phyloP scores from a whole-genome alignment of 1,284 basidiomycete genomes.

The Ceratobasidium sp. region DNA sequence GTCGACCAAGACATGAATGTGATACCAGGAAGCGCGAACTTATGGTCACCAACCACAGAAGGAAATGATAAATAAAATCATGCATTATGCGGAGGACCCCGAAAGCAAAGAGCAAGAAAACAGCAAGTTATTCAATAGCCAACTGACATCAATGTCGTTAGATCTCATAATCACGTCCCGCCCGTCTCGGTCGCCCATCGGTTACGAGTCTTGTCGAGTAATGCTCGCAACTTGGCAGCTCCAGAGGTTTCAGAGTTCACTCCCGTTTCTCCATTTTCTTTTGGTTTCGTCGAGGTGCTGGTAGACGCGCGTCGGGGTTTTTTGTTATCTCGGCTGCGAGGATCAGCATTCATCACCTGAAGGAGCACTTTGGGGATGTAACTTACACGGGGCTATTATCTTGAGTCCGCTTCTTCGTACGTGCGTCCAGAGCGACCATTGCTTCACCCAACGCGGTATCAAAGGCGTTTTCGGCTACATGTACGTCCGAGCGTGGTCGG shows the following conservation, averaged over 20 bases:
- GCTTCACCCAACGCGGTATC: slow-evolving; percentile 19
- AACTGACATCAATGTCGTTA: background rate
- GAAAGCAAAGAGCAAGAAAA: slow-evolving; percentile 9
- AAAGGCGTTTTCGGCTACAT: slow-evolving; percentile 18
- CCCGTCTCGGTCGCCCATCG: slow-evolving; percentile 33
- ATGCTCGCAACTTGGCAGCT: slow-evolving; percentile 34
- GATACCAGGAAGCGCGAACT: background rate
- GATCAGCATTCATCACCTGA: background rate
- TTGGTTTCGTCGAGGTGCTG: background rate
- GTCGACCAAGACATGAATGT: too few relatives aligned
- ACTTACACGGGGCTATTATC: slow-evolving; percentile 34
- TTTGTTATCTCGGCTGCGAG: slow-evolving; percentile 30
- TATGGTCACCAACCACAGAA: background rate
- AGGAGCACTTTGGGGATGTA: background rate
- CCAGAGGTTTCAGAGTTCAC: slow-evolving; percentile 22
- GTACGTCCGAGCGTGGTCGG: slow-evolving; percentile 24
- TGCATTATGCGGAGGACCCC: background rate
- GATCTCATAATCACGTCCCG: slow-evolving; percentile 19
- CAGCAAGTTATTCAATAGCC: background rate
- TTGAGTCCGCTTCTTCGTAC: slow-evolving; percentile 32
- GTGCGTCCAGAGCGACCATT: slow-evolving; percentile 26
- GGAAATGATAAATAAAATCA: background rate
- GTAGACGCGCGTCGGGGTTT: slow-evolving; percentile 14
- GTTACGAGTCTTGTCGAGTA: slow-evolving; percentile 40
- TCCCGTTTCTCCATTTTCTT: slow-evolving; percentile 6